Base-by-base conservation (phyloP, 139 green algal species). In the Desmodesmus armatus region DNA sequence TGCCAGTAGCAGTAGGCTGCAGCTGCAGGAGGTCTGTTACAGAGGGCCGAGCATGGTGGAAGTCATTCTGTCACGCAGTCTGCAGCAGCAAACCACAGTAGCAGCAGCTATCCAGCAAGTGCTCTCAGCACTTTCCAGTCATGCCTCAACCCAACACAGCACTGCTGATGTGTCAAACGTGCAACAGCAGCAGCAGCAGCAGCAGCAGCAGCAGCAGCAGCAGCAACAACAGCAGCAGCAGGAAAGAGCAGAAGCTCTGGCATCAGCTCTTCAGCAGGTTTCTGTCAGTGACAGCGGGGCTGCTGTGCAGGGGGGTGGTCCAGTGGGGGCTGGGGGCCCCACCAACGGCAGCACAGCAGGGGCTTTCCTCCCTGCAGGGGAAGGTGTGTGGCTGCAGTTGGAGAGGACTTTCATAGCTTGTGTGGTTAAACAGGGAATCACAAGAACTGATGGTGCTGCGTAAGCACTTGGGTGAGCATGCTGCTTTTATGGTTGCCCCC, bases 11-110 rank as follows among this genome's bases (percentile, higher is more conserved):
- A 41, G 3, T 25, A 27, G 31, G 31, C 29, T 35, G 31, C 49
- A 51, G 39, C 72, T 79, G 11, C 43, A 44, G 43, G 43, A n/a
- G 5, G 17, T 79, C 3, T 79, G 72, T 31, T 79, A 79, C 44
- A 62, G 72, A 63, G 72, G 72, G 15, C 29, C 29, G 2, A 79
- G 72, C n/a, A 79, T 79, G 41, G 72, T 63, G n/a, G 72, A 79
- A 44, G 44, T 79, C 1, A 79, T 79, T 17, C 25, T 66, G 43
- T 35, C 31, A n/a, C 31, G 3, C 7, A 41, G 13, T 21, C 31
- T 72, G 65, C 65, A 72, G 65, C 33, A 44, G 33, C 65, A 47
- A 29, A n/a, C 27, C 4, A 70, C 35, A 13, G 66, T 33, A 74
- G 66, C 66, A 51, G 66, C 37, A 51, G 66, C 66, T 49, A 29